Conservation (phyloP, 495 filamentous ascomycete species). For the Penicillium daleae region DNA sequence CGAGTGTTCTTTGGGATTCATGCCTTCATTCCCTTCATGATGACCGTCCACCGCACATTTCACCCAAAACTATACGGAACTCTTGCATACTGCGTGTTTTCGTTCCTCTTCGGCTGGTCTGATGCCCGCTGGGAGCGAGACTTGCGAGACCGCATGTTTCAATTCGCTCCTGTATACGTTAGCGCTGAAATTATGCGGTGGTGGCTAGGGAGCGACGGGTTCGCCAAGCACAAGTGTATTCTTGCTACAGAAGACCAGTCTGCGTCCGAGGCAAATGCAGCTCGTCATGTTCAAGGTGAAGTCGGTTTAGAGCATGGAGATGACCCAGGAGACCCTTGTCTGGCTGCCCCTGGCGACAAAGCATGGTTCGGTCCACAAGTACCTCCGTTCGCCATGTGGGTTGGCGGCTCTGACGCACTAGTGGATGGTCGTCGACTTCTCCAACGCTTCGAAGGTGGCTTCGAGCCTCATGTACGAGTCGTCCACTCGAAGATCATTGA, state of each 20-base stretch:
- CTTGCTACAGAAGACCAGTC: constrained; percentile 74
- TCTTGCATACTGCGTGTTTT: constrained; percentile 88
- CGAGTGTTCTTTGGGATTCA: constrained; percentile 88
- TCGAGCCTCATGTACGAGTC: constrained; percentile 80
- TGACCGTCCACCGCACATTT: constrained; percentile 73
- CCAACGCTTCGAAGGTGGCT: constrained; percentile 70
- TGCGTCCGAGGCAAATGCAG: constrained; percentile 65
- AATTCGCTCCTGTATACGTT: constrained; percentile 89
- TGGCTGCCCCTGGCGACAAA: constrained; percentile 42
- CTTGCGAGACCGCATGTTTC: constrained; percentile 82
- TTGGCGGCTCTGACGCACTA: constrained; percentile 77
- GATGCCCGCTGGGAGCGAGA: constrained; percentile 85
- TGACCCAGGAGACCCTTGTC: constrained; percentile 24
- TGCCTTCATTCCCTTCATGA: constrained; percentile 94
- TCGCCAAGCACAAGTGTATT: constrained; percentile 90
- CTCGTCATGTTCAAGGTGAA: constrained; percentile 27
- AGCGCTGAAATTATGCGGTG: constrained; percentile 90
- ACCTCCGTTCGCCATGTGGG: constrained; percentile 89
- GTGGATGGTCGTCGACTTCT: constrained; percentile 83
- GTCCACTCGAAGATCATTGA: constrained; percentile 84
- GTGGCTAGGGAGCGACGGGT: constrained; percentile 93
- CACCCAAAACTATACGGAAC: constrained; percentile 74
- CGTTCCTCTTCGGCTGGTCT: constrained; percentile 88
- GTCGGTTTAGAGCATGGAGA: constrained; percentile 23
- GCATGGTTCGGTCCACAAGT: constrained; percentile 83